Conservation (phyloP, 352 stramenopile species). For the Pythium angustatum region DNA sequence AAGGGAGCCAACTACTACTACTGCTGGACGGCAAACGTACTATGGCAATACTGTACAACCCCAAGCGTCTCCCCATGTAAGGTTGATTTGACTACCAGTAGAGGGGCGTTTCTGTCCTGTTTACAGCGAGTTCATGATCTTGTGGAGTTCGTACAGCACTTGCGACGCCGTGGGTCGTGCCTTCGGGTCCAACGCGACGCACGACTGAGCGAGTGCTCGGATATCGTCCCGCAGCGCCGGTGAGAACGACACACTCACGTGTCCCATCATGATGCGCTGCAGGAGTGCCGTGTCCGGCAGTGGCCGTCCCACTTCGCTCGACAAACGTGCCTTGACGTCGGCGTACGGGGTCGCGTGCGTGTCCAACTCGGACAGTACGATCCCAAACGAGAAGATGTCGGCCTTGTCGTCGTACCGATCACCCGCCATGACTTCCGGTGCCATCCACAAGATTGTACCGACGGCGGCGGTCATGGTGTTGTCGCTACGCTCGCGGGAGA, state of each 20-base stretch:
- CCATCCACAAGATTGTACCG: conserved; percentile 29
- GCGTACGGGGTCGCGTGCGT: conserved; percentile 23
- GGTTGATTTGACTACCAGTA: not conserved
- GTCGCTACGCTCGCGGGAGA: conserved; percentile 31
- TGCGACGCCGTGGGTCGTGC: conserved; percentile 12
- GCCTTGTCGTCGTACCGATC: conserved; percentile 27
- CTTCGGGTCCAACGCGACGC: conserved; percentile 5
- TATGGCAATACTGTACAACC: too few species aligned
- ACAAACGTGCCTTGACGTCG: conserved; percentile 12
- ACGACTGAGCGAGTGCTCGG: not conserved
- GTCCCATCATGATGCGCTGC: conserved; percentile 22
- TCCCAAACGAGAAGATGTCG: conserved; percentile 29
- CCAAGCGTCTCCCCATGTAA: too few species aligned
- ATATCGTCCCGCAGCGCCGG: conserved; percentile 1
- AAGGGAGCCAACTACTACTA: too few species aligned
- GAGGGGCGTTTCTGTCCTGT: not conserved
- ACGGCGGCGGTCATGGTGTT: conserved; percentile 27
- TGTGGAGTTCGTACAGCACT: conserved; percentile 27
- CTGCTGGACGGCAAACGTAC: too few species aligned
- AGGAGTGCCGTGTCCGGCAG: conserved; percentile 17
- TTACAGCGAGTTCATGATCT: conserved; percentile 25
- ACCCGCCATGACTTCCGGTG: conserved; percentile 30
- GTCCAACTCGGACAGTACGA: conserved; percentile 28
- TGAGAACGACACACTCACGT: conserved; percentile 14
- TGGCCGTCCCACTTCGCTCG: conserved; percentile 6